Conservation (phyloP, 2,329 filamentous ascomycete species). For the Colletotrichum sansevieriae region DNA sequence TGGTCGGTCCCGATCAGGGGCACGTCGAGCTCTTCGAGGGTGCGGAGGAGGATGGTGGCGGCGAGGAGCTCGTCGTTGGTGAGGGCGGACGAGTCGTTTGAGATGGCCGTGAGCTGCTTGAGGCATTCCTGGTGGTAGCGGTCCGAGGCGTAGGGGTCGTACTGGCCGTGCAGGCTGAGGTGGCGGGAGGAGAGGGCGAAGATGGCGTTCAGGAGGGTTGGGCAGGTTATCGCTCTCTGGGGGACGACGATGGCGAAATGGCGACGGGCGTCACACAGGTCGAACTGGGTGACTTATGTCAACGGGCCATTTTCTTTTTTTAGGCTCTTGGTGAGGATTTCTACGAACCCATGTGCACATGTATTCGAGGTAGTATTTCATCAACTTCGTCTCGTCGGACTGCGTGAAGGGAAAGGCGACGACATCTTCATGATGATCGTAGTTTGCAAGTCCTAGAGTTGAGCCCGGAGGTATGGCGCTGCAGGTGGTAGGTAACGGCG, state of each 20-base stretch:
- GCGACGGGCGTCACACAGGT: constrained; percentile 37
- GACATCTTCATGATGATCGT: constrained; percentile 30
- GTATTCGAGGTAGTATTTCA: constrained; percentile 48
- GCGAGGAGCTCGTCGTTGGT: constrained; percentile 66
- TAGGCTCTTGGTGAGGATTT: not conserved
- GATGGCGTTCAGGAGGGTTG: constrained; percentile 65
- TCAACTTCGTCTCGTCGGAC: constrained; percentile 44
- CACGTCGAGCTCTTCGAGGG: constrained; percentile 65
- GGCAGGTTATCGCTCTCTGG: constrained; percentile 61
- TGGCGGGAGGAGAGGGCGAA: constrained; percentile 67
- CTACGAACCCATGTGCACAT: constrained; percentile 47
- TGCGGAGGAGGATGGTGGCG: constrained; percentile 67
- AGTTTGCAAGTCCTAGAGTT: constrained; percentile 30
- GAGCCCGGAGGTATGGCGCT: constrained; percentile 18
- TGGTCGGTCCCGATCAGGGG: constrained; percentile 55
- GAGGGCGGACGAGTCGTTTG: constrained; percentile 53
- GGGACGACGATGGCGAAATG: constrained; percentile 67
- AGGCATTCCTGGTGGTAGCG: constrained; percentile 67
- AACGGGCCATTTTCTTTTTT: not conserved
- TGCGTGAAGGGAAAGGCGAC: constrained; percentile 43
- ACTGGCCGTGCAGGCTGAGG: constrained; percentile 57
- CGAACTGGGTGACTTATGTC: constrained; percentile 17
- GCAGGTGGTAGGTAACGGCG: constrained; percentile 5
- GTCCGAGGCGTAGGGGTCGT: constrained; percentile 63
- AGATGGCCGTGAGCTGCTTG: constrained; percentile 52